Conservation (phyloP, 2,329 filamentous ascomycete species). For the Paecilomyces sp. region DNA sequence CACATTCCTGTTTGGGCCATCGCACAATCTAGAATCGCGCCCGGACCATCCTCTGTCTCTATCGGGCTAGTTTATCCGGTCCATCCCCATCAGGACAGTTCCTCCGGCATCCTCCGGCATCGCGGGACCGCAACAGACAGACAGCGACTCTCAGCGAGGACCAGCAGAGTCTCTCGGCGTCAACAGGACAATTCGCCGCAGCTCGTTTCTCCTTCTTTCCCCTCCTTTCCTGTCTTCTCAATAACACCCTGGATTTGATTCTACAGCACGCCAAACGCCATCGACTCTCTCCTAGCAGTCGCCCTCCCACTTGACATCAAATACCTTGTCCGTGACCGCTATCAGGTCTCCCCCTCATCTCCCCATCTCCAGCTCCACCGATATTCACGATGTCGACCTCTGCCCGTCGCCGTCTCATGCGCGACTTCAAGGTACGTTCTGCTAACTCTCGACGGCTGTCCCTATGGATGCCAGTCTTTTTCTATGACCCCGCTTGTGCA, state of each 20-base stretch:
- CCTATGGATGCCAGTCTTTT: conserved; percentile 1
- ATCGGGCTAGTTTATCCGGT: not conserved
- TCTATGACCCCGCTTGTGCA: not conserved
- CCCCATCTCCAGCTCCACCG: not conserved
- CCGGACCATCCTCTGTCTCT: not conserved
- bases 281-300: not conserved
- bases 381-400: conserved; percentile 70
- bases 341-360: not conserved
- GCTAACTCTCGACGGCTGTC: not conserved
- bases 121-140: not conserved
- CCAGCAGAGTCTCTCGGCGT: not conserved
- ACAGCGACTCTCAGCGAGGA: not conserved
- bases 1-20: not conserved
- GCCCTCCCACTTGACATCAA: not conserved
- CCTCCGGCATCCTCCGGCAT: not conserved
- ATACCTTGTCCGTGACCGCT: not conserved
- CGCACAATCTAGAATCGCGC: not conserved
- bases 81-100: not conserved
- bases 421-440: conserved; percentile 85
- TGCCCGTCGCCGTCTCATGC: conserved; percentile 92
- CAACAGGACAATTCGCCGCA: not conserved
- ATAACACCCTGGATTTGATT: not conserved
- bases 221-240: not conserved
- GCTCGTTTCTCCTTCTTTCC: not conserved
- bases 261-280: not conserved